Conservation (phyloP, 169 alveolate species). For the Theileria parva region DNA sequence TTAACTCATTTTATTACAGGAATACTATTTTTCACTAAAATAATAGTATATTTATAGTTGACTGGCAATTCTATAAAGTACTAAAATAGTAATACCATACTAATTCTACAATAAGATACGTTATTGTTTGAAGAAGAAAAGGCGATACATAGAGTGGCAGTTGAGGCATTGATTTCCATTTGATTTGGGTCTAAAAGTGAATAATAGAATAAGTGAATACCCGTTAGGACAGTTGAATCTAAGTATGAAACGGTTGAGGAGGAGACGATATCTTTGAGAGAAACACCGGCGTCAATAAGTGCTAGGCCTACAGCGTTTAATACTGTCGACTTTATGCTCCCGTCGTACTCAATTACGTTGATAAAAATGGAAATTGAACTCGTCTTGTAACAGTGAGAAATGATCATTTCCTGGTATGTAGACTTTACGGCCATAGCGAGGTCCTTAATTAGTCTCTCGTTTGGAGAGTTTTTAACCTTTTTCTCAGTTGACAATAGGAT, state of each 20-base stretch:
- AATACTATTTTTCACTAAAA: background rate
- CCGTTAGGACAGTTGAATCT: conserved; percentile 45
- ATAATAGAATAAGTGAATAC: background rate
- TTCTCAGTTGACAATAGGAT: conserved; percentile 47
- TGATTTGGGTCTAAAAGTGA: conserved; percentile 50
- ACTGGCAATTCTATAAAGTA: too few species aligned
- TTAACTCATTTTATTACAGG: background rate
- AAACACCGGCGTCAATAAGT: conserved; percentile 78
- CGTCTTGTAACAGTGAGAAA: conserved; percentile 42
- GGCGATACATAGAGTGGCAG: conserved; percentile 47
- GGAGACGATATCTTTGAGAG: conserved; percentile 70
- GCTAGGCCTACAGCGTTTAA: conserved; percentile 73
- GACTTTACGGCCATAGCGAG: conserved; percentile 31
- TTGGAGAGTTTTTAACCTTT: conserved; percentile 14
- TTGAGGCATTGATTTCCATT: conserved; percentile 57
- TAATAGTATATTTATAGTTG: background rate
- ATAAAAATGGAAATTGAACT: conserved; percentile 42
- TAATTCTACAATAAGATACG: background rate
- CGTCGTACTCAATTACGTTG: conserved; percentile 62
- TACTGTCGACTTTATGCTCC: conserved; percentile 76
- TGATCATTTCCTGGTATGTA: conserved; percentile 36
- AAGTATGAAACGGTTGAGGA: conserved; percentile 70
- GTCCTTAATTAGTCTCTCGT: conserved; percentile 30
- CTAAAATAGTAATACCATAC: too few species aligned
- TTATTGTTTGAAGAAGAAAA: conserved; percentile 37